Evolutionary conservation across 1,139 yeast genomes (phyloP), one percentile per base, ranked within the genome.

Genomic region (Candida sanyaensis): DNA sequence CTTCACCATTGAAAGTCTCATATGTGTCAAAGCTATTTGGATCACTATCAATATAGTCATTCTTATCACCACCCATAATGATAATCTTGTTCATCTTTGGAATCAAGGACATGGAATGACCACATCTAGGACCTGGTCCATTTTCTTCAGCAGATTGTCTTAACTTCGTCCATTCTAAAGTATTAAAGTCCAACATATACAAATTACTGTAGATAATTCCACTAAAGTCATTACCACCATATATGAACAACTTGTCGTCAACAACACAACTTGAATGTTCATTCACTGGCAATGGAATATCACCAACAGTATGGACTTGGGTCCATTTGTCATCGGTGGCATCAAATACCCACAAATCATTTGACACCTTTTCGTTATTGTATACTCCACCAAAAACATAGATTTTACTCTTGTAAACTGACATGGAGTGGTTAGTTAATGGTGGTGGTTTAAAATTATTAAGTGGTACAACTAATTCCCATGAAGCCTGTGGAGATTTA

Each of bases 371-470:
- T 54, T 80, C 84, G 50, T 92, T 88, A 57, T 90, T 90, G 49
- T 92, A 88, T 48, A 96, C 96, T 50, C 99, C 99, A 60, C 96
- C 96, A 62, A 75, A 80, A n/a, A 93, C 73, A 73, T 87, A 93
- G 49, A 93, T 73, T 62, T 87, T 86, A 62, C 87, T 85, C 54
- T 87, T 86, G 68, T 80, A 86, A 1, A 95, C 81, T 23, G 87
- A 81, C 86, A 92, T 89, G 7, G 97, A 80, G 68, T 93, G 99
- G 65, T 92, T 92, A 1, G 98, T 86, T 58, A 96, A 76, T 3
- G 96, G 91, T 6, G 98, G 97, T n/a, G 96, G 95, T 50, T 81
- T 80, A 47, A 81, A 74, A 47, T 63, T 65, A 57, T 74, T 70
- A 42, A 63, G 58, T 1, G 93, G 86, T 41, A 77, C 78, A 34